A percentile compares a stretch with the other conserved stretches of the same genome.
phyloP scores from a whole-genome alignment of 257 asterid genomes.

The Ajuga chamaepitys region DNA sequence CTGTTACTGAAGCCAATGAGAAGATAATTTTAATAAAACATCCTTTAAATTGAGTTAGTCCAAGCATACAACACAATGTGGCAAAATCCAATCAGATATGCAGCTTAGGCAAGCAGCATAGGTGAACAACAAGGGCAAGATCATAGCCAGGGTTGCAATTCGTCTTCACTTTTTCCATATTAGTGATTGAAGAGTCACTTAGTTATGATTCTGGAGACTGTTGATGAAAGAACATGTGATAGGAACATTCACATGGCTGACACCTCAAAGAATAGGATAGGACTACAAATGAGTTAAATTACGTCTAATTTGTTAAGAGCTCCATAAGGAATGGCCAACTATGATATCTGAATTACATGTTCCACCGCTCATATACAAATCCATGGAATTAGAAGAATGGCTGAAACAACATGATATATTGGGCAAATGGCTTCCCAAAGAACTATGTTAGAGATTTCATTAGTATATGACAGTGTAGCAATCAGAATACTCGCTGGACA shows the following conservation, averaged over 20 bases:
- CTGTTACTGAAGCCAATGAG: neutral
- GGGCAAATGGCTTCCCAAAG: neutral
- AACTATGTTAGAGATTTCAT: neutral
- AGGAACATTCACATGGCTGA: neutral
- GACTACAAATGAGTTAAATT: neutral
- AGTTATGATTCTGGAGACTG: neutral
- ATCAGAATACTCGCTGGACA: neutral
- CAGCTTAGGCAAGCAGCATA: neutral
- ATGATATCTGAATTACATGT: neutral
- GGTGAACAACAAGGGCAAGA: neutral
- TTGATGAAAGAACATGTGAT: neutral
- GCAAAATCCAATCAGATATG: neutral
- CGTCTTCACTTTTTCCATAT: neutral
- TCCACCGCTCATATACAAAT: neutral
- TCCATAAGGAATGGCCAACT: neutral
- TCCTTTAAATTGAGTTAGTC: neutral
- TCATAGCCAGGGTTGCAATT: neutral
- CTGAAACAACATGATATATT: neutral
- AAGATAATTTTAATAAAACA: neutral
- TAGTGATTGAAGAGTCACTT: neutral
- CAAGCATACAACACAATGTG: neutral
- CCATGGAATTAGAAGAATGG: neutral
- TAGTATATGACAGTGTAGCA: neutral
- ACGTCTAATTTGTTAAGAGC: neutral
- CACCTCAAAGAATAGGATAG: neutral